A percentile compares a stretch with the other conserved stretches of the same genome.
Evolutionary conservation across 139 green algal genomes (phyloP).

Genomic region (Closterium sp.): DNA sequence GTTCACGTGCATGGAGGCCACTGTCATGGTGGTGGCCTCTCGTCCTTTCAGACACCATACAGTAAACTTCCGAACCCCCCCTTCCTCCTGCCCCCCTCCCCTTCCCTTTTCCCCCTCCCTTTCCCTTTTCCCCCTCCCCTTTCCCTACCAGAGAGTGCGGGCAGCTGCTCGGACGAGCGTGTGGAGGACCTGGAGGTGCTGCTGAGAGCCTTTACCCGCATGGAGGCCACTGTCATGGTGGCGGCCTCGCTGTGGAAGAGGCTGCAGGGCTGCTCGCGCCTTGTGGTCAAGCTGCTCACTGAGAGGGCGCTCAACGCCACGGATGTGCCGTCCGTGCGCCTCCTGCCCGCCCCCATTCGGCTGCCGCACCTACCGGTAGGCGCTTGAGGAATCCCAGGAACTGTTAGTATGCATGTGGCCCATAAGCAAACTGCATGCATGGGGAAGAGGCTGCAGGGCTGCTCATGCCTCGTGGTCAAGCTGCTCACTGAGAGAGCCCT

Average conservation of each 20-base stretch:
- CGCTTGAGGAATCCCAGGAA: not conserved
- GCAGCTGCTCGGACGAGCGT: not conserved
- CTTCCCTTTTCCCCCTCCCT: not conserved
- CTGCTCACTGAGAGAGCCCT: no score
- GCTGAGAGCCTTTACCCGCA: constrained; percentile 1
- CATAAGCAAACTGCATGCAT: no score
- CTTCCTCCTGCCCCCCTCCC: not conserved
- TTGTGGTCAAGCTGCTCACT: constrained; percentile 10
- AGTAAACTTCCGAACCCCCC: not conserved
- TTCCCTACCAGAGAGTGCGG: not conserved
- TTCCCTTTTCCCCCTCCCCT: not conserved
- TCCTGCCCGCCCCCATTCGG: not conserved
- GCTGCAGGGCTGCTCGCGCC: not conserved
- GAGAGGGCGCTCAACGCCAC: not conserved
- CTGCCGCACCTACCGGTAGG: not conserved
- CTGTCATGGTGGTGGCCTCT: not conserved
- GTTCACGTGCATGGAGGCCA: no score
- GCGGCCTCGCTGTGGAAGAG: constrained; percentile 23
- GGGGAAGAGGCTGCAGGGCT: no score
- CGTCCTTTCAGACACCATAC: not conserved
- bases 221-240: constrained; percentile 8
- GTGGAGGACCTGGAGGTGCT: constrained; percentile 5
- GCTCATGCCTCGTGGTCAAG: no score
- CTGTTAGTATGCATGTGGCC: not conserved
- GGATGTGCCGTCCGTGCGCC: not conserved